Conservation (phyloP, 352 stramenopile genomes). For the Globisporangium yorkense region DNA sequence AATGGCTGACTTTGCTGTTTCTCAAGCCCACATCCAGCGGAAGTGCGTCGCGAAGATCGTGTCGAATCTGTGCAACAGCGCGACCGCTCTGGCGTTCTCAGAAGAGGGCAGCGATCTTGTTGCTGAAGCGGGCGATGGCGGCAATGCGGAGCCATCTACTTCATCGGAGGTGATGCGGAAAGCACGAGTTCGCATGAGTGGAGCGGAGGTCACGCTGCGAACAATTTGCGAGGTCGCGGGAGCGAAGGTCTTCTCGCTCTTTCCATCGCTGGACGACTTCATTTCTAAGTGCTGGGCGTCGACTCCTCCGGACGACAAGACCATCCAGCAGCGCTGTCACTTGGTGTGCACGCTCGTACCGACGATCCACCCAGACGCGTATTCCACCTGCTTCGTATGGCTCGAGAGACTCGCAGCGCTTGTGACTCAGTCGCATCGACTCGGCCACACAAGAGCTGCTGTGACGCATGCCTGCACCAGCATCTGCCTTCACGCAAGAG, state of each 20-base stretch:
- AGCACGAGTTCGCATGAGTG: constrained; percentile 28
- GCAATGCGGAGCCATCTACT: background rate
- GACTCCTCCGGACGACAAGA: constrained; percentile 16
- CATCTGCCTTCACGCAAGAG: constrained; percentile 31
- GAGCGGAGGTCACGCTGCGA: constrained; percentile 33
- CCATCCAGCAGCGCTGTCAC: constrained; percentile 43
- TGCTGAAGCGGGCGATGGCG: constrained; percentile 5
- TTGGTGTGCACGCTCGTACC: constrained; percentile 39
- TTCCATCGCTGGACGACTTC: constrained; percentile 27
- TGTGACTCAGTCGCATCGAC: constrained; percentile 17
- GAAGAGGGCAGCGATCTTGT: background rate
- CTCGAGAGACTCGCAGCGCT: constrained; percentile 26
- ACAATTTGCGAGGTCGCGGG: constrained; percentile 32
- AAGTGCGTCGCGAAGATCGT: constrained; percentile 78
- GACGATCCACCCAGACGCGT: constrained; percentile 22
- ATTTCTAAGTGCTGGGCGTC: constrained; percentile 32
- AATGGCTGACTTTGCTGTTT: constrained; percentile 52
- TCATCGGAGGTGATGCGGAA: constrained; percentile 23
- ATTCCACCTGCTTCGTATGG: constrained; percentile 35
- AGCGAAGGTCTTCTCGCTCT: constrained; percentile 25
- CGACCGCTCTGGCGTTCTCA: constrained; percentile 27
- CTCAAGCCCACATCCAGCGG: constrained; percentile 38
- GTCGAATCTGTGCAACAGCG: constrained; percentile 72
- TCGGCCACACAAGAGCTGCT: constrained; percentile 18
- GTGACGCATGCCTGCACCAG: constrained; percentile 40